A percentile compares a stretch with the other conserved stretches of the same genome.
These are phyloP conservation scores for Cyathus olla DNA, from an alignment of 1,284 basidiomycete species.

Conservation along the genomic window DNA sequence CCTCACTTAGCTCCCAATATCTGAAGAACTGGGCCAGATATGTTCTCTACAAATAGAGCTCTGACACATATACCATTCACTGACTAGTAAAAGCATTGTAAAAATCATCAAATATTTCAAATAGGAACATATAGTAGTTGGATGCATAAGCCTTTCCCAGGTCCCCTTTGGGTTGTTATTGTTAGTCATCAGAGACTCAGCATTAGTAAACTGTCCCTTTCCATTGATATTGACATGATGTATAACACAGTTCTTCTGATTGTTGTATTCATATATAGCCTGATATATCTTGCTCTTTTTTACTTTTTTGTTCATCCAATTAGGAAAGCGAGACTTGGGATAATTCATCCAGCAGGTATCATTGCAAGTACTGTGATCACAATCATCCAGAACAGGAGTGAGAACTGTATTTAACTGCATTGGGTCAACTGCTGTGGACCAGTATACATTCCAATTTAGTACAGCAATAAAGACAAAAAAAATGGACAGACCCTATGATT, in stretches of 20 bases:
- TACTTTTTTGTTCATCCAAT: conserved; percentile 35
- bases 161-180: not conserved
- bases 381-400: conserved; percentile 18
- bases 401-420: conserved; percentile 12
- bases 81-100: conserved; percentile 17
- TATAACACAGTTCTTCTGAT: conserved; percentile 17
- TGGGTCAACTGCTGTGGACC: conserved; percentile 22
- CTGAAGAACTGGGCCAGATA: conserved; percentile 47
- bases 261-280: conserved; percentile 20
- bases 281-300: conserved; percentile 29
- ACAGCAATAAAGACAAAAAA: too few species aligned
- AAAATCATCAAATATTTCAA: not conserved
- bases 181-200: not conserved
- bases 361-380: conserved; percentile 22
- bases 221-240: conserved; percentile 31
- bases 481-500: too few species aligned
- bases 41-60: conserved; percentile 47
- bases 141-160: conserved; percentile 8
- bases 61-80: conserved; percentile 39
- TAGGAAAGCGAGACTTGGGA: conserved; percentile 38
- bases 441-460: too few species aligned
- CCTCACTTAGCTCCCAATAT: conserved; percentile 49
- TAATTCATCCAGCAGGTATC: conserved; percentile 33
- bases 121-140: conserved; percentile 10
- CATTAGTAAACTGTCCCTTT: conserved; percentile 26